Evolutionary conservation across 169 alveolate species (phyloP).

Genomic region (Cryptosporidium ryanae): DNA sequence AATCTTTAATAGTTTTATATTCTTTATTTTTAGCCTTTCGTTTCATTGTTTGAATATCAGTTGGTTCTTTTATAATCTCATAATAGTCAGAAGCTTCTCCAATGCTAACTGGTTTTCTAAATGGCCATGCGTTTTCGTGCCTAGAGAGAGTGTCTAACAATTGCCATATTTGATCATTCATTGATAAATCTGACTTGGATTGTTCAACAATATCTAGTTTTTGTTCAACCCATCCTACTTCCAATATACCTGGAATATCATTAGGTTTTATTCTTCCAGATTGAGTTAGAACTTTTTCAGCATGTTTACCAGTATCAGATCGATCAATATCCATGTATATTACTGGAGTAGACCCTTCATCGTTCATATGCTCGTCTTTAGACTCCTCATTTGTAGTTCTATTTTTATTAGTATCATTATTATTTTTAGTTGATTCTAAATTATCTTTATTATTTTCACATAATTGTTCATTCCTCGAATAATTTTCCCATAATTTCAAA

Average conservation of each 20-base stretch:
- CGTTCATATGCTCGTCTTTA: not conserved
- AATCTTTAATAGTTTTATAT: slow-evolving; percentile 89
- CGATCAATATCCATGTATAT: not conserved
- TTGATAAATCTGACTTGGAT: slow-evolving; percentile 75
- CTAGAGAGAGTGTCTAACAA: slow-evolving; percentile 83
- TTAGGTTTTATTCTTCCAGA: slow-evolving; percentile 79
- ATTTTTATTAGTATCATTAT: slow-evolving; percentile 46
- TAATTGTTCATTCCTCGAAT: too few relatives aligned
- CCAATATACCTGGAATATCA: slow-evolving; percentile 92
- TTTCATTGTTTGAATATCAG: slow-evolving; percentile 94
- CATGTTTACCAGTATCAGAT: not conserved
- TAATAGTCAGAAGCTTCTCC: slow-evolving; percentile 97
- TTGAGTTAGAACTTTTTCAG: not conserved
- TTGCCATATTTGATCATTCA: slow-evolving; percentile 86
- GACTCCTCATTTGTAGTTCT: slow-evolving; percentile 14
- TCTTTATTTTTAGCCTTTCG: slow-evolving; percentile 88
- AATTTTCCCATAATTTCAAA: slow-evolving; percentile 80
- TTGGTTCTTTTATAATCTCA: slow-evolving; percentile 95
- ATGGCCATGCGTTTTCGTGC: slow-evolving; percentile 93
- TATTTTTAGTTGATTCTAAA: not conserved
- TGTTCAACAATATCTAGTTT: slow-evolving; percentile 73
- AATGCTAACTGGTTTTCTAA: slow-evolving; percentile 94
- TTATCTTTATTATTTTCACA: slow-evolving; percentile 5
- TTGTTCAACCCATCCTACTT: slow-evolving; percentile 92
- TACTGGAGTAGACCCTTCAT: not conserved